phyloP scores from a whole-genome alignment of 345 rosid species.

The thale cress (Arabidopsis thaliana) region TAIR10.1 NC_003076.8:24951501-24952000 shows the following conservation, averaged over 20 bases:
- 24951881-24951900: constrained; percentile 13
- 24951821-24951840: constrained; percentile 84
- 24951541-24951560: constrained; percentile 20
- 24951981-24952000: not conserved
- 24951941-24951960: not conserved
- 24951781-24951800: constrained; percentile 87
- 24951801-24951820: constrained; percentile 82
- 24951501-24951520: constrained; percentile 88
- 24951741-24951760: constrained; percentile 91
- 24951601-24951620: constrained; percentile 74
- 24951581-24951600: constrained; percentile 49
- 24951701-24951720: constrained; percentile 70
- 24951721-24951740: constrained; percentile 91
- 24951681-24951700: constrained; percentile 85
- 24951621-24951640: constrained; percentile 94
- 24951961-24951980: not conserved
- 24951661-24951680: constrained; percentile 74
- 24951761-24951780: constrained; percentile 79
- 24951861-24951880: constrained; percentile 47
- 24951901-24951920: constrained; percentile 1
- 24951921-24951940: not conserved
- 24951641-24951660: constrained; percentile 72
- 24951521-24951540: constrained; percentile 50
- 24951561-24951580: constrained; percentile 2
- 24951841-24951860: constrained; percentile 75